Conservation (phyloP, 768 basidiomycete species). For the Chalciporus sphaerocephalus region DNA sequence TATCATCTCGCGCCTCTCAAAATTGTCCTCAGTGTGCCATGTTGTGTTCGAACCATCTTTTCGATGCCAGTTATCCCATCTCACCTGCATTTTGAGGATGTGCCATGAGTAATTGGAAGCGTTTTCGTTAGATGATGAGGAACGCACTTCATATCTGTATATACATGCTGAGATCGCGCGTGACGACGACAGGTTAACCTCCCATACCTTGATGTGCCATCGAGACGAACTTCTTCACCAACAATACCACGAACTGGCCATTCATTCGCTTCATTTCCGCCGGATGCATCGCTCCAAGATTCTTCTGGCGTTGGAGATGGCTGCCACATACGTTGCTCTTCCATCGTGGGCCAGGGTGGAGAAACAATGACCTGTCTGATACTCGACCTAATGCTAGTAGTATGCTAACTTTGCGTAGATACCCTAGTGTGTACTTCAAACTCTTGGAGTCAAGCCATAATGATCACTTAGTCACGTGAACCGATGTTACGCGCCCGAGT, state of each 20-base stretch:
- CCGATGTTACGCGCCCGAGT: slow-evolving; percentile 8
- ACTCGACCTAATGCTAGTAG: no score
- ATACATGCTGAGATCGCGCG: slow-evolving; percentile 5
- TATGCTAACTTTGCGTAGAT: no score
- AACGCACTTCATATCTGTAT: slow-evolving; percentile 31
- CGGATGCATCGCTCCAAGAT: slow-evolving; percentile 30
- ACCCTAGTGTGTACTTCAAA: no score
- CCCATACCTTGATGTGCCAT: slow-evolving; percentile 26
- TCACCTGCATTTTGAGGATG: slow-evolving; percentile 35
- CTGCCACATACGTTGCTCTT: slow-evolving; percentile 19
- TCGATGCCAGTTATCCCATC: slow-evolving; percentile 52
- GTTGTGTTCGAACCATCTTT: slow-evolving; percentile 51
- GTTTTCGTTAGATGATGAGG: background rate
- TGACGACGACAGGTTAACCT: background rate
- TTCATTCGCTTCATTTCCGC: slow-evolving; percentile 28
- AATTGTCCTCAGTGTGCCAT: slow-evolving; percentile 37
- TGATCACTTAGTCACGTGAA: slow-evolving; percentile 22
- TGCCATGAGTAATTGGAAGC: background rate
- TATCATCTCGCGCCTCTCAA: slow-evolving; percentile 19
- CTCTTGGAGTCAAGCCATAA: background rate
- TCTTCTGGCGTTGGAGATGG: slow-evolving; percentile 30
- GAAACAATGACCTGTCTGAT: background rate
- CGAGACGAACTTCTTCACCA: slow-evolving; percentile 30
- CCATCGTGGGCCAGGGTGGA: background rate
- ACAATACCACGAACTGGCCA: slow-evolving; percentile 30